Evolutionary conservation across 306 rosid genomes (phyloP), one percentile per base, ranked within the genome.

Genomic region (Senna siamea): DNA sequence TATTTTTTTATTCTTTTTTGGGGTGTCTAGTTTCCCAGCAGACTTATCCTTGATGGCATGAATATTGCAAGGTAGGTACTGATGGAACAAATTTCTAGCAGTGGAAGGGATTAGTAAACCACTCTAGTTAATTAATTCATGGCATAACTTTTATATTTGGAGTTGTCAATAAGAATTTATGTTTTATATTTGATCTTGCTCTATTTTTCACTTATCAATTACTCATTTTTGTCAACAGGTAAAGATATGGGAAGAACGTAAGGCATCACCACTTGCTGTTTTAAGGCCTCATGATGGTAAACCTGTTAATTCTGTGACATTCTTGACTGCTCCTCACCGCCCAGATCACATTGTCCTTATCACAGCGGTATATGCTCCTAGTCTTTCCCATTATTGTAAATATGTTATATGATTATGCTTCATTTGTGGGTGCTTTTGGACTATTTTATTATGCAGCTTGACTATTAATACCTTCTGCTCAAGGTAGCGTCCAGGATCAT

Each of bases 161-260:
- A n/a, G n/a, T n/a, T n/a, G 26, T 55, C 48, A 22, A 63, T 70
- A 28, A 35, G 70, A 61, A 66, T 57, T 11, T 63, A 26, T 1
- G 30, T 26, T 26, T 26, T 35, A 57, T 57, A 28, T 51, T 51
- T 13, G 22, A 41, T 64, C 9, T 7, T 20, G 5, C 79, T 59
- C 43, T 80, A 15, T 4, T 67, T 47, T 68, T 18, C 66, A 55
- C 43, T 64, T 66, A 40, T 67, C 34, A 77, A 19, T 59, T 40
- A n/a, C 46, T 71, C 38, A 41, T 56, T 68, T 56, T 70, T 80
- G 60, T 44, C 73, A 59, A 82, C 87, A 89, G 94, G 88, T 89
- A 80, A 89, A 87, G 84, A 83, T 89, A 74, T 89, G 94, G 94
- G 94, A 79, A 77, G 94, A 89, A 80, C 88, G 88, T 5, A 89